Evolutionary conservation across 371 early-diverging fungal species (phyloP).

Genomic region (Mortierella sp.): DNA sequence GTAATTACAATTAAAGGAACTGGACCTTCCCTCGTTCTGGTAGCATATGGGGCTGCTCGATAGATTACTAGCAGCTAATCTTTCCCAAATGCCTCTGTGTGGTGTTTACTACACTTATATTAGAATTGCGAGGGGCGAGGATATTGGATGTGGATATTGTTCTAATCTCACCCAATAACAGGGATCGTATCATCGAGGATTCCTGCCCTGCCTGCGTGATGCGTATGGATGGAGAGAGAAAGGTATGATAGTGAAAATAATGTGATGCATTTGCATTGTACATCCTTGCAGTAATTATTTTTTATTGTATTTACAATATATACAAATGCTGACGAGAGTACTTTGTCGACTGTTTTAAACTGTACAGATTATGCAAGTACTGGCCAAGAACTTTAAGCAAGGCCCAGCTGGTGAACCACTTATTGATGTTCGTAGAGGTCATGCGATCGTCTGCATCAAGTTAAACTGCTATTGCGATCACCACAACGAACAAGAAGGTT

Average conservation of each 20-base stretch:
- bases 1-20: constrained; percentile 10
- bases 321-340: constrained; percentile 3
- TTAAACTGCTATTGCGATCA: constrained; percentile 56
- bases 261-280: background rate
- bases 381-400: constrained; percentile 52
- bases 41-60: too few relatives aligned
- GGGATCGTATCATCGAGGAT: constrained; percentile 41
- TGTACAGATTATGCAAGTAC: constrained; percentile 52
- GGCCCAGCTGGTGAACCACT: constrained; percentile 44
- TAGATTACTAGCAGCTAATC: too few relatives aligned
- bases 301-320: background rate
- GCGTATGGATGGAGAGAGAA: constrained; percentile 54
- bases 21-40: too few relatives aligned
- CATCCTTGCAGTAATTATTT: too few relatives aligned
- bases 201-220: constrained; percentile 57
- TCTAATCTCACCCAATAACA: constrained; percentile 51
- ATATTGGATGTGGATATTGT: constrained; percentile 51
- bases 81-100: too few relatives aligned
- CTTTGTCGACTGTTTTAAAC: too few relatives aligned
- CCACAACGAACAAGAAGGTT: constrained; percentile 53
- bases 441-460: constrained; percentile 54
- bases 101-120: background rate
- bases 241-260: constrained; percentile 4
- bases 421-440: constrained; percentile 52
- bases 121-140: constrained; percentile 49